Base-by-base conservation (phyloP, 257 asterid genomes). In the Solanum corneliomulleri region DNA sequence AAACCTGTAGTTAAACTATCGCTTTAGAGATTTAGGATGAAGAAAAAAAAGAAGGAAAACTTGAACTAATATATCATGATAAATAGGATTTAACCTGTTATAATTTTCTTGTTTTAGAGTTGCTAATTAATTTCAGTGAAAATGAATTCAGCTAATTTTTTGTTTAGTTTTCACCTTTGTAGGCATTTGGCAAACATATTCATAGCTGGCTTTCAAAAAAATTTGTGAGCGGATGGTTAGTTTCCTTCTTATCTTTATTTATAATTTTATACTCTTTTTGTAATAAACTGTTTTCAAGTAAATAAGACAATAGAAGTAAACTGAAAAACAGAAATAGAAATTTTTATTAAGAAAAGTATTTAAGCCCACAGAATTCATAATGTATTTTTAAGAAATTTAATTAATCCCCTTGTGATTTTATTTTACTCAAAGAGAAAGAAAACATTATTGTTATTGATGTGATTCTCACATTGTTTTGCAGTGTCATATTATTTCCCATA, bases 141-240 rank as follows among this genome's bases (percentile, higher is more conserved):
- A 10, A 7, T 62, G 70, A 66, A 20, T 66, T 13, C 74, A 68
- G 20, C 21, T 68, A 27, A 27, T 68, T 6, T 27, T 68, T 27
- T 68, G 74, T 68, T 68, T 68, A 68, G 74, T 68, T 68, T 64
- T 27, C 35, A 68, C 74, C 39, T 3, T 13, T 68, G 45, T 74
- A 89, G 89, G 89, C 89, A n/a, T 66, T 89, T 60, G 85, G 86
- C 71, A 89, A 84, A 49, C 88, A 84, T 18, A 33, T 89, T 64
- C 88, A 35, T 27, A 89, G 91, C 86, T 89, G 91, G 91, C 84
- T 88, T 49, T 87, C 91, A 9, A 87, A 89, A 77, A 89, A 89
- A 82, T 86, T 89, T 49, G 81, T 87, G 37, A 86, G 83, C 39
- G 89, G 89, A 87, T 89, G 91, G 91, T 89, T 83, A 76, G 31